Evolutionary conservation across 768 basidiomycete genomes (phyloP).

Genomic region (Vishniacozyma victoriae): DNA sequence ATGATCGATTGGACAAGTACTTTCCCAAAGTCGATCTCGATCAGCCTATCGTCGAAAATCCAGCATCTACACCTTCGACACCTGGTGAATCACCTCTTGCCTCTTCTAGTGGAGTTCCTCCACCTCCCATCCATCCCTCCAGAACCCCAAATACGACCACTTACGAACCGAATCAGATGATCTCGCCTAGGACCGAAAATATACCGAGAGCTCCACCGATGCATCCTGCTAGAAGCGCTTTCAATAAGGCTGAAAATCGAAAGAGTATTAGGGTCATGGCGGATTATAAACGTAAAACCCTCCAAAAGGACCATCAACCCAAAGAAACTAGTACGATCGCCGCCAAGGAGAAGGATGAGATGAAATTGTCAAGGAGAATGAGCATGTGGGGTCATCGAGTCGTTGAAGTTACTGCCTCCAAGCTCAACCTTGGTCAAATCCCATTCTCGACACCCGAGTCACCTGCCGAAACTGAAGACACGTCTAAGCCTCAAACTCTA

Average conservation of each 20-base stretch:
- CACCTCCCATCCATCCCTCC: conserved; percentile 18
- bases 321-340: conserved; percentile 18
- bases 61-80: conserved; percentile 37
- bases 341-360: conserved; percentile 22
- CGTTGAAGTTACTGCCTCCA: conserved; percentile 82
- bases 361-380: conserved; percentile 75
- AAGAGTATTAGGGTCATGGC: conserved; percentile 92
- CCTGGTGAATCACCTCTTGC: conserved; percentile 28
- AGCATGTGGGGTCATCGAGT: conserved; percentile 91
- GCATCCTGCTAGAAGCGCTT: conserved; percentile 13
- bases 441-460: conserved; percentile 30
- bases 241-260: conserved; percentile 42
- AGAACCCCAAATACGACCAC: no score
- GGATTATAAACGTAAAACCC: conserved; percentile 16
- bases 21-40: conserved; percentile 96
- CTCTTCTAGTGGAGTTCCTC: conserved; percentile 3
- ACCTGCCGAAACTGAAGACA: conserved; percentile 23
- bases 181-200: conserved; percentile 1
- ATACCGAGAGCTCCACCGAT: conserved; percentile 3
- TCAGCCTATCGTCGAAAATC: conserved; percentile 85
- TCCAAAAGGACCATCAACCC: conserved; percentile 11
- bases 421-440: conserved; percentile 49
- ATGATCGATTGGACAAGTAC: conserved; percentile 85
- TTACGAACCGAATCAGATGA: neutral
- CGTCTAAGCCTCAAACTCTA: conserved; percentile 58